Base-by-base conservation (phyloP, 306 rosid species). In the Ziziphus jujuba region DNA sequence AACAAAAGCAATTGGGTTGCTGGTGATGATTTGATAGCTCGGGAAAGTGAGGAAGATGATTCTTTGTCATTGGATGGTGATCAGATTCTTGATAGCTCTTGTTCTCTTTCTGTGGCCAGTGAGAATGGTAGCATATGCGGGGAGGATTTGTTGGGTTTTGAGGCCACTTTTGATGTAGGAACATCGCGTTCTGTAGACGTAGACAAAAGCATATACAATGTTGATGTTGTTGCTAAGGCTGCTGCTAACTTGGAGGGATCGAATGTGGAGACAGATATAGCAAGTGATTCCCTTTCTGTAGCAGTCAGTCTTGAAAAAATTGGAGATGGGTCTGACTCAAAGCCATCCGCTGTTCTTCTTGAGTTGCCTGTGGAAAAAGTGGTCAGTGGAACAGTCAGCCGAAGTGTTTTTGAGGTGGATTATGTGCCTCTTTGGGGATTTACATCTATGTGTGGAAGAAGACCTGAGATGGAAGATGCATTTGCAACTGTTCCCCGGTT, bases 381-480 rank as follows among this genome's bases (percentile, higher is more conserved):
- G 48, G 74, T 59, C 45, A 67, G 76, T 25, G 87, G 77, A 74
- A 81, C 81, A 43, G 77, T 75, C 11, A 57, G 80, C 66, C 85
- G 95, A 33, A 88, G 97, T 72, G 95, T 91, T 71, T 91, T 88
- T 73, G 92, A 91, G 83, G 85, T 91, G 64, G 95, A 91, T 61
- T 88, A 78, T 64, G 79, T 80, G 2, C 95, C 97, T 17, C 92
- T 91, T 33, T 91, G 92, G 95, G 97, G 97, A 69, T 77, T 60
- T 77, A 80, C 70, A 7, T 86, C 97, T 15, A 10, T 84, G 24
- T 84, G 92, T 63, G 97, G 97, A 60, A 86, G 89, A 82, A 87
- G 97, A 59, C 92, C 97, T 7, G 97, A 91, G 79, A 91, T 91
- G 97, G 97, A 91, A 86, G 97, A 91, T 79, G 89, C 95, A 56